Evolutionary conservation across 2,329 filamentous ascomycete species (phyloP).

Genomic region (Mycosphaerelloides madeirae): DNA sequence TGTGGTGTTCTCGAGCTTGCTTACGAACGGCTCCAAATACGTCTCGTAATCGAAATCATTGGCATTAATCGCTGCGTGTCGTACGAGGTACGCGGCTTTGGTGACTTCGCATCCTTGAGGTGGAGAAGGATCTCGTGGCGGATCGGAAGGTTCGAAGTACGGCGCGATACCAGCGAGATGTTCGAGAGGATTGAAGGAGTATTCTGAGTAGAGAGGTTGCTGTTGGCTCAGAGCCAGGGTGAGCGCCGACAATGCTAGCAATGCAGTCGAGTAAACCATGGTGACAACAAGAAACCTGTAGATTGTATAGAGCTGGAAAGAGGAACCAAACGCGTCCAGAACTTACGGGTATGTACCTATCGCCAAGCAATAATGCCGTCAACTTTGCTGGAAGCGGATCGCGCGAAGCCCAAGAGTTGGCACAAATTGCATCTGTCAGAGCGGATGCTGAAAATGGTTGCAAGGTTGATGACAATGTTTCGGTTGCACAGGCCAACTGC

Average conservation of each 20-base stretch:
- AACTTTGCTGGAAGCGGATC: too few species aligned
- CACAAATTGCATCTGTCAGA: too few species aligned
- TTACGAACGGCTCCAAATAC: slow-evolving; percentile 48
- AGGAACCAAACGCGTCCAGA: too few species aligned
- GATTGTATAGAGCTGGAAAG: too few species aligned
- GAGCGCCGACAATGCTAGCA: slow-evolving; percentile 13
- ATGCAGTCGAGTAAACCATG: neutral
- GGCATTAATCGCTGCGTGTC: slow-evolving; percentile 49
- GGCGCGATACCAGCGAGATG: slow-evolving; percentile 49
- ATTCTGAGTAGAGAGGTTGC: slow-evolving; percentile 30
- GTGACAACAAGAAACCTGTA: neutral
- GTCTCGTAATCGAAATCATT: slow-evolving; percentile 51
- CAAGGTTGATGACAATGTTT: too few species aligned
- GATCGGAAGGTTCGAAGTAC: slow-evolving; percentile 47
- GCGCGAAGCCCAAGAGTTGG: too few species aligned
- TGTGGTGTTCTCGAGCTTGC: slow-evolving; percentile 57
- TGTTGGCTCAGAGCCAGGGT: slow-evolving; percentile 19
- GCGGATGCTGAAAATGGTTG: too few species aligned
- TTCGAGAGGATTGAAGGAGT: slow-evolving; percentile 45
- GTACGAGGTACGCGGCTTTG: slow-evolving; percentile 46
- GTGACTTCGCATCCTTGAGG: slow-evolving; percentile 50
- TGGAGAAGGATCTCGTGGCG: slow-evolving; percentile 43
- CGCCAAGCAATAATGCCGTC: too few species aligned
- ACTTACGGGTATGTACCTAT: too few species aligned
- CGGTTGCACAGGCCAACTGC: too few species aligned